Percentiles rank a stretch among this genome's conserved stretches.
Evolutionary conservation across 768 basidiomycete species (phyloP).

Genomic region (Russula brevipes): DNA sequence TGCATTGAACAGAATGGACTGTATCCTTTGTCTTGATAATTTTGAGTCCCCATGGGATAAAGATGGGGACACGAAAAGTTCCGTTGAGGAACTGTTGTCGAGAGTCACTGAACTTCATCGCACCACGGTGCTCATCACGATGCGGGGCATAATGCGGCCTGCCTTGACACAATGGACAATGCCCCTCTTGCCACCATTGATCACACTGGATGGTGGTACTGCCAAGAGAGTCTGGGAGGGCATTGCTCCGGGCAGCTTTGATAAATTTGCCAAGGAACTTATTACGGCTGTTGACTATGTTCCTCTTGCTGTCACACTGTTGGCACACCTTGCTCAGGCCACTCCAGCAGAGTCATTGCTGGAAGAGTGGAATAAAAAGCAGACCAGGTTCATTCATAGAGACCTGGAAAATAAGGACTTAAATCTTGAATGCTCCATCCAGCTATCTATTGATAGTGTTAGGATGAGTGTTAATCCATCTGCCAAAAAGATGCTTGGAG

Average conservation of each 20-base stretch:
- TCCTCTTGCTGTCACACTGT: slow-evolving; percentile 4
- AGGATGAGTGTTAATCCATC: background rate
- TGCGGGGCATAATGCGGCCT: slow-evolving; percentile 6
- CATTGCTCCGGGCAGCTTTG: too few relatives aligned
- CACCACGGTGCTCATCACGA: slow-evolving; percentile 9
- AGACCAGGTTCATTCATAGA: background rate
- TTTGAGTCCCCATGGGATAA: slow-evolving; percentile 39
- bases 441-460: too few relatives aligned
- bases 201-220: background rate
- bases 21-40: slow-evolving; percentile 38
- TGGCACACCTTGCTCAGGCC: slow-evolving; percentile 6
- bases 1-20: background rate
- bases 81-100: slow-evolving; percentile 6
- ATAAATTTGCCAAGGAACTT: too few relatives aligned
- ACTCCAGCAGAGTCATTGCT: background rate
- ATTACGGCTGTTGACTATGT: too few relatives aligned
- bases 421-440: background rate
- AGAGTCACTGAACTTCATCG: background rate
- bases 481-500: slow-evolving; percentile 1
- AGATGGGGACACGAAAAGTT: background rate
- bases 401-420: background rate
- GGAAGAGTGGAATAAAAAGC: background rate
- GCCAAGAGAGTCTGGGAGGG: background rate
- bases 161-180: slow-evolving; percentile 6
- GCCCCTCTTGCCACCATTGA: slow-evolving; percentile 1